These are phyloP conservation scores for Cantharellus anzutake DNA, from an alignment of 768 basidiomycete species.

Conservation along the genomic window DNA sequence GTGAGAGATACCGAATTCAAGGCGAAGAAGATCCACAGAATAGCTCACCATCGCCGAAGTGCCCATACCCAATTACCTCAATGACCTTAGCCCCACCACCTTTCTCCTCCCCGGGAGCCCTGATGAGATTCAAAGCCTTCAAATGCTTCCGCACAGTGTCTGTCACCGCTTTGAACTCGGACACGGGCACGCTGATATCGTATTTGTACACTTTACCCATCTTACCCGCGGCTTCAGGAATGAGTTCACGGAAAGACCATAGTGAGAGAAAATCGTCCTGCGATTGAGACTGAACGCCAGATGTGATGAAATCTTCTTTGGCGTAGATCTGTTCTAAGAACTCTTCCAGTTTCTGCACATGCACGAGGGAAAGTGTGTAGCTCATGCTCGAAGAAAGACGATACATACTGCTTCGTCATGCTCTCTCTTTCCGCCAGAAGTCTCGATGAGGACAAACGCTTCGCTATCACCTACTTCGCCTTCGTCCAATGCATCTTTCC, in stretches of 20 bases:
- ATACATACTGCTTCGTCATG: conserved; percentile 75
- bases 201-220: conserved; percentile 96
- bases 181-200: conserved; percentile 77
- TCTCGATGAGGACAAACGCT: conserved; percentile 88
- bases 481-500: conserved; percentile 55
- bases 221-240: conserved; percentile 84
- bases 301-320: conserved; percentile 59
- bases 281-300: conserved; percentile 82
- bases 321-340: conserved; percentile 48
- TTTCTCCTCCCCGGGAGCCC: conserved; percentile 49
- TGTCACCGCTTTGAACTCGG: conserved; percentile 73
- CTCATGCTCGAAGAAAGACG: neutral
- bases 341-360: conserved; percentile 55
- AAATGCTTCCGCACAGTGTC: conserved; percentile 61
- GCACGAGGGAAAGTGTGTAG: neutral
- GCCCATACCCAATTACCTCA: conserved; percentile 83
- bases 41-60: conserved; percentile 80
- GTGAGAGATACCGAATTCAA: neutral
- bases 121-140: conserved; percentile 21
- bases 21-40: neutral
- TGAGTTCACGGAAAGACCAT: conserved; percentile 82
- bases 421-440: conserved; percentile 77
- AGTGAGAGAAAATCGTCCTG: conserved; percentile 75
- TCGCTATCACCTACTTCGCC: conserved; percentile 58
- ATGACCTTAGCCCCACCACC: conserved; percentile 39